A percentile compares a stretch with the other conserved stretches of the same genome.
Conservation (phyloP, 179 eudicot species). For the Silene coronaria region DNA sequence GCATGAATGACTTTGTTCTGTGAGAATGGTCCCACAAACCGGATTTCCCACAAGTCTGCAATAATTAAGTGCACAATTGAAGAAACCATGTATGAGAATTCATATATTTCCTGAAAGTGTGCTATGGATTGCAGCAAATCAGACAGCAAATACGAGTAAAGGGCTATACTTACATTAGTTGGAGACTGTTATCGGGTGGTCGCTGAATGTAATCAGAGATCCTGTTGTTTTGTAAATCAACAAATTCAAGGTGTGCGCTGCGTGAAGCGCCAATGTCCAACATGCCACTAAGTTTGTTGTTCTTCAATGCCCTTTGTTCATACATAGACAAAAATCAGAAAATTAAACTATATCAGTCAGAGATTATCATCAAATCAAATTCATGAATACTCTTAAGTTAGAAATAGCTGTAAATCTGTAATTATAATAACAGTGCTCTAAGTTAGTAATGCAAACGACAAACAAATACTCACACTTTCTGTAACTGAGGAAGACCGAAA, state of each 20-base stretch:
- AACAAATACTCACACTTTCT: slow-evolving; percentile 34
- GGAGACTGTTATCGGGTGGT: slow-evolving; percentile 16
- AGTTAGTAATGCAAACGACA: background rate
- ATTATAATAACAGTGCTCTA: too few relatives aligned
- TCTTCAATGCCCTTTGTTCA: slow-evolving; percentile 35
- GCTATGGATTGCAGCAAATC: background rate
- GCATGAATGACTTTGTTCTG: slow-evolving; percentile 32
- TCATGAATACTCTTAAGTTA: too few relatives aligned
- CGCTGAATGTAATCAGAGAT: slow-evolving; percentile 26
- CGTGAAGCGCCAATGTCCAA: slow-evolving; percentile 40
- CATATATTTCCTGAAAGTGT: too few relatives aligned
- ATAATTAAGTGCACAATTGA: background rate
- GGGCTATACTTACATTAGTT: slow-evolving; percentile 51
- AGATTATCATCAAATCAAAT: too few relatives aligned
- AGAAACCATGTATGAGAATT: too few relatives aligned
- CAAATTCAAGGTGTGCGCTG: slow-evolving; percentile 44
- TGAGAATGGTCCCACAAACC: slow-evolving; percentile 21
- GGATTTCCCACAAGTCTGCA: slow-evolving; percentile 50
- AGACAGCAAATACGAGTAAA: background rate
- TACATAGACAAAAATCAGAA: background rate
- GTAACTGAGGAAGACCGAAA: slow-evolving; percentile 37
- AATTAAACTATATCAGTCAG: too few relatives aligned
- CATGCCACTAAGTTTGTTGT: slow-evolving; percentile 41
- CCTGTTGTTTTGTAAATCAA: slow-evolving; percentile 50
- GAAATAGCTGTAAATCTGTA: too few relatives aligned